A percentile compares a stretch with the other conserved stretches of the same genome.
Conservation (phyloP, 2,329 filamentous ascomycete genomes). For the Botrytis byssoidea region DNA sequence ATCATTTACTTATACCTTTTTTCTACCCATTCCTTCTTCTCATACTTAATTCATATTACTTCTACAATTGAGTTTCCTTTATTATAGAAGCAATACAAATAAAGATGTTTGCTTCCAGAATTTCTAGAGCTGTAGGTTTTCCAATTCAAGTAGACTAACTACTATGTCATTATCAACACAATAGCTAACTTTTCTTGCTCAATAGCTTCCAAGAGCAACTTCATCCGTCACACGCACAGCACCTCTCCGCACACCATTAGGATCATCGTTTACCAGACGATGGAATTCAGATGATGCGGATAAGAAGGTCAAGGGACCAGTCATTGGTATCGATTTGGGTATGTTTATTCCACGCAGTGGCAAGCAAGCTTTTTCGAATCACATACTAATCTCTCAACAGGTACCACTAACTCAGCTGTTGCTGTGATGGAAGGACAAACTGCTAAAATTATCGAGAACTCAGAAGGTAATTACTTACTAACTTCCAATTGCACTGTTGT, state of each 20-base stretch:
- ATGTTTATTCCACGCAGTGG: conserved; percentile 41
- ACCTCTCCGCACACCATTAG: conserved; percentile 66
- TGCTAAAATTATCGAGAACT: conserved; percentile 96
- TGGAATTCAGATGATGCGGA: conserved; percentile 67
- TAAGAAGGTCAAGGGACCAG: conserved; percentile 87
- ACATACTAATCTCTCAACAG: conserved; percentile 42
- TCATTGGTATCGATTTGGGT: conserved; percentile 98
- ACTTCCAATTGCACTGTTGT: too few relatives aligned
- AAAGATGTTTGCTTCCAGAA: conserved; percentile 71
- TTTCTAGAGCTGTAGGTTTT: conserved; percentile 71
- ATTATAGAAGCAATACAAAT: conserved; percentile 29
- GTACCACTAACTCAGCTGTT: conserved; percentile 95
- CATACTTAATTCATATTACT: conserved; percentile 23
- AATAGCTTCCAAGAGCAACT: conserved; percentile 74
- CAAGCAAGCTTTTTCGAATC: conserved; percentile 15
- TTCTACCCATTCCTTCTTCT: conserved; percentile 23
- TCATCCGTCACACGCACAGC: conserved; percentile 67
- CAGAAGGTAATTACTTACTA: conserved; percentile 65
- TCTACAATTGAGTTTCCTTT: conserved; percentile 24
- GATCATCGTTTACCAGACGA: conserved; percentile 73
- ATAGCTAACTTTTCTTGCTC: conserved; percentile 24
- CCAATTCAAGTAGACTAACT: background rate
- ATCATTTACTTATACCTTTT: conserved; percentile 11
- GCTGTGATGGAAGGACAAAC: conserved; percentile 96
- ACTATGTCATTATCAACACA: conserved; percentile 35